Conservation (phyloP, 768 basidiomycete genomes). For the Lentinula lateritia region DNA sequence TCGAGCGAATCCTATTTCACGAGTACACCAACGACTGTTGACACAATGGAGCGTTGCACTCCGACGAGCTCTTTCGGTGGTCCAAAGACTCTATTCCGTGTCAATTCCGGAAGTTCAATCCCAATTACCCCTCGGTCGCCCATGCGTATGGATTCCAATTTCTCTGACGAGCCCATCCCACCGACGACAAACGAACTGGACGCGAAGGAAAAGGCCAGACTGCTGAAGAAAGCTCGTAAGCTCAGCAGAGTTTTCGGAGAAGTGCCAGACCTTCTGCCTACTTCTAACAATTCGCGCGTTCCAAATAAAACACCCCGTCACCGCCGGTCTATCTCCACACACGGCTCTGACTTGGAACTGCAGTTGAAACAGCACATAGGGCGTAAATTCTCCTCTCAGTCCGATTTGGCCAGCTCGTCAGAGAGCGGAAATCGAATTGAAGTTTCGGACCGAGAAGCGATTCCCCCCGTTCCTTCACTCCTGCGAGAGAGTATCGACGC, state of each 20-base stretch:
- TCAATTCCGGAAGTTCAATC: background rate
- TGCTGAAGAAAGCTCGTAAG: slow-evolving; percentile 37
- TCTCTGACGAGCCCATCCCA: slow-evolving; percentile 12
- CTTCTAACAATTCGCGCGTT: background rate
- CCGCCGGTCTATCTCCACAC: background rate
- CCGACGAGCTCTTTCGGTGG: background rate
- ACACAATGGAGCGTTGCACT: background rate
- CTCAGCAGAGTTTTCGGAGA: slow-evolving; percentile 34
- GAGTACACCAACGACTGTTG: background rate
- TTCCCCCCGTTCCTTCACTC: slow-evolving; percentile 1
- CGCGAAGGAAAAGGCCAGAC: slow-evolving; percentile 27
- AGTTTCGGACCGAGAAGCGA: background rate
- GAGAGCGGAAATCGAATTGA: background rate
- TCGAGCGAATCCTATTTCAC: slow-evolving; percentile 5
- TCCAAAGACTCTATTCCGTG: background rate
- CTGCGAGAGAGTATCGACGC: background rate
- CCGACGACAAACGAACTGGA: slow-evolving; percentile 27
- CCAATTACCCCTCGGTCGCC: background rate
- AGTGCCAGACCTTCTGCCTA: background rate
- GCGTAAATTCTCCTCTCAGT: slow-evolving; percentile 1
- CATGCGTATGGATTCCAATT: slow-evolving; percentile 4
- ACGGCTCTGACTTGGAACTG: background rate
- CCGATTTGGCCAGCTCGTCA: background rate
- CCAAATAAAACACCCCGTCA: background rate
- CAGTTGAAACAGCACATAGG: background rate